These are phyloP conservation scores for Lichtheimia ornata DNA, from an alignment of 371 early-diverging fungal genomes.

Conservation along the genomic window DNA sequence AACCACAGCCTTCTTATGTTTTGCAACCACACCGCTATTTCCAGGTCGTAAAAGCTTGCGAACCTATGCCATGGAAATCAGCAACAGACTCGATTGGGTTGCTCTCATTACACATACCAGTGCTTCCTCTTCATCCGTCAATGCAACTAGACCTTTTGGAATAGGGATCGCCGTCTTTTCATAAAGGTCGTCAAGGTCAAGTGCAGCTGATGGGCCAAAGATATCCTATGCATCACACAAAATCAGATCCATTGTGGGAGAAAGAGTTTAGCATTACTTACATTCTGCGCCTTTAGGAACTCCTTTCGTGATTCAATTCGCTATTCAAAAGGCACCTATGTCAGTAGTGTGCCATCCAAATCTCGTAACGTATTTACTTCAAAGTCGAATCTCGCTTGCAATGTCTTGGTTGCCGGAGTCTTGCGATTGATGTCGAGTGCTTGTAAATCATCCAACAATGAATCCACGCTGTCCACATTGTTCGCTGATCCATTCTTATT, in stretches of 20 bases:
- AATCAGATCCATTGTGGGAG: no score
- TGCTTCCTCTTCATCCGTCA: slow-evolving; percentile 38
- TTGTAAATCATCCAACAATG: neutral
- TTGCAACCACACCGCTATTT: slow-evolving; percentile 39
- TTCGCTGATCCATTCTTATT: neutral
- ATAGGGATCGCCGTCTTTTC: neutral
- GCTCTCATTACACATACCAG: slow-evolving; percentile 17
- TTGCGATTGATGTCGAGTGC: neutral
- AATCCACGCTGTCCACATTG: neutral
- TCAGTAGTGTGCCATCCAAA: no score
- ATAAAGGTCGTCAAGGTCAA: neutral
- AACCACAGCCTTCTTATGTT: slow-evolving; percentile 62
- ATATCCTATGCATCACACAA: no score
- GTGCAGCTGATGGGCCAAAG: no score
- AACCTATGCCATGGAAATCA: slow-evolving; percentile 21
- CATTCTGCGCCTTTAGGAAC: no score
- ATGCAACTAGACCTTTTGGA: slow-evolving; percentile 6
- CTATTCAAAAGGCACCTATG: no score
- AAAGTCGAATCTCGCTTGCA: no score
- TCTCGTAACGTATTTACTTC: no score
- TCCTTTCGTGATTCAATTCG: no score
- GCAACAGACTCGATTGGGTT: neutral
- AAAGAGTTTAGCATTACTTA: no score
- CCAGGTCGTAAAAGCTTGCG: slow-evolving; percentile 30
- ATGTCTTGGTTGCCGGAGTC: no score